These are phyloP conservation scores for Kwoniella bestiolae DNA, from an alignment of 768 basidiomycete genomes.

Conservation along the genomic window DNA sequence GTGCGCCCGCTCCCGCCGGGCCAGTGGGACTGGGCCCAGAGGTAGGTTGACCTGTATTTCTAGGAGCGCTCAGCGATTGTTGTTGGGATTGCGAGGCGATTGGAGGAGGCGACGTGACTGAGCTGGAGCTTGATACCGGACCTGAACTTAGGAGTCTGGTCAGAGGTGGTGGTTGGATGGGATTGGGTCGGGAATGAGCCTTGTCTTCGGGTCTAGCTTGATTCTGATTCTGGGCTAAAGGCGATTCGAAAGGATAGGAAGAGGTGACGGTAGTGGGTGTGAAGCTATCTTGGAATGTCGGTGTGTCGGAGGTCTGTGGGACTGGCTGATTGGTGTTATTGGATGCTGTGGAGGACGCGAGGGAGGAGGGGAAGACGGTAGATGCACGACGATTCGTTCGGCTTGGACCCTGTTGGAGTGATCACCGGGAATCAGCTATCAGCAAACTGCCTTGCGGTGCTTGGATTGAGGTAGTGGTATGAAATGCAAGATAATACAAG, in stretches of 20 bases:
- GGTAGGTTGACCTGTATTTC: background rate
- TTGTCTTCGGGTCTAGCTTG: background rate
- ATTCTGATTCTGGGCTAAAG: constrained; percentile 11
- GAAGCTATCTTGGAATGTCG: constrained; percentile 43
- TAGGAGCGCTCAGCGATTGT: background rate
- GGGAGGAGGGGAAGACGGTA: constrained; percentile 40
- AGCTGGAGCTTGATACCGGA: constrained; percentile 5
- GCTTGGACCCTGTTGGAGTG: constrained; percentile 16
- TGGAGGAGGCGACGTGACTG: background rate
- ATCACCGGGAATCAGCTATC: no score
- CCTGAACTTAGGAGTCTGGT: constrained; percentile 24
- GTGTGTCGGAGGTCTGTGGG: constrained; percentile 34
- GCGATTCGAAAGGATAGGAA: constrained; percentile 37
- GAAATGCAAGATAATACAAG: background rate
- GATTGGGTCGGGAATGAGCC: background rate
- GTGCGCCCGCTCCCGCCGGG: constrained; percentile 12
- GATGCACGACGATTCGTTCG: constrained; percentile 32
- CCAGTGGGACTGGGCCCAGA: constrained; percentile 1
- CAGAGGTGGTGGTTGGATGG: constrained; percentile 32
- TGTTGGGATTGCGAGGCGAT: background rate
- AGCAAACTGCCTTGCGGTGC: no score
- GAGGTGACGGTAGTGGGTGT: constrained; percentile 37
- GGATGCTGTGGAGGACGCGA: constrained; percentile 43
- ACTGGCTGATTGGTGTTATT: constrained; percentile 7
- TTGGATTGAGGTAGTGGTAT: constrained; percentile 6